These are phyloP conservation scores for Neurospora terricola DNA, from an alignment of 495 filamentous ascomycete genomes.

Conservation along the genomic window DNA sequence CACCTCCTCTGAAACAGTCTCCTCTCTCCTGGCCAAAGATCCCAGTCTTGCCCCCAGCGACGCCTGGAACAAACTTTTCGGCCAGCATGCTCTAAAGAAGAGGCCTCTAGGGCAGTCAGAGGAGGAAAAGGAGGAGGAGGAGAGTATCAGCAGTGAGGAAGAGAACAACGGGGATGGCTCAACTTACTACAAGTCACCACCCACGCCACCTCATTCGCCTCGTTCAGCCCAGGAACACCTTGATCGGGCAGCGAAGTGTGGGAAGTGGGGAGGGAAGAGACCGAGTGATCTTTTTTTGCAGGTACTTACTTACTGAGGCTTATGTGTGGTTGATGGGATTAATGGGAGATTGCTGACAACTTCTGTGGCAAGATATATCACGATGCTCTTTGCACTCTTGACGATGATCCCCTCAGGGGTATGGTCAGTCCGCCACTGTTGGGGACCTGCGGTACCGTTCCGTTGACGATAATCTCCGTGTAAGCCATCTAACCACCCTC, in stretches of 20 bases:
- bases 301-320: constrained; percentile 20
- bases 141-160: neutral
- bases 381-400: constrained; percentile 52
- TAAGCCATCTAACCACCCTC: constrained; percentile 13
- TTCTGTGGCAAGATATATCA: constrained; percentile 47
- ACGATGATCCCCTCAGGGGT: constrained; percentile 42
- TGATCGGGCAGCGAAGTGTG: constrained; percentile 46
- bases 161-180: neutral
- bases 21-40: constrained; percentile 38
- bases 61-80: constrained; percentile 46
- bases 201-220: neutral
- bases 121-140: neutral
- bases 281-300: constrained; percentile 60
- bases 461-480: constrained; percentile 58
- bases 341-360: neutral
- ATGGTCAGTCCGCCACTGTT: constrained; percentile 63
- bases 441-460: constrained; percentile 55
- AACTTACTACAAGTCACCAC: neutral
- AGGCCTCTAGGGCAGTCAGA: neutral
- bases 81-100: constrained; percentile 16
- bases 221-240: constrained; percentile 29
- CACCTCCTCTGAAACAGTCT: constrained; percentile 42
- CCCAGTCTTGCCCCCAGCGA: constrained; percentile 41
- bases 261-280: constrained; percentile 53
- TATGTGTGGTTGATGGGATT: neutral